A percentile compares a stretch with the other conserved stretches of the same genome.
phyloP scores from a whole-genome alignment of 2,329 filamentous ascomycete genomes.

The Elsinoe fawcettii region DNA sequence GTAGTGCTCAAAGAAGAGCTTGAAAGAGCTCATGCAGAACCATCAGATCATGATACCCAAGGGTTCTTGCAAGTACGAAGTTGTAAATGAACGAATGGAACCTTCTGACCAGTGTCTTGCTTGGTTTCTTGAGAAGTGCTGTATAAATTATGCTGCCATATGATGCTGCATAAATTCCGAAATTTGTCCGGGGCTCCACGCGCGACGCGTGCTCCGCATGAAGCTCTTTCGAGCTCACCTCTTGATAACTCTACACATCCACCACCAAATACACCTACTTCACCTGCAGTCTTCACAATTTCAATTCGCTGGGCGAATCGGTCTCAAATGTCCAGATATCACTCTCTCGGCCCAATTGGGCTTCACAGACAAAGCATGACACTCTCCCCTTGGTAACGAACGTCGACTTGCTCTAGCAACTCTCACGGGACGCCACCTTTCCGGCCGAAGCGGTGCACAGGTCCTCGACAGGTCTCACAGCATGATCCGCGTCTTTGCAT shows the following conservation, averaged over 20 bases:
- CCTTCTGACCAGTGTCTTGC: too few species aligned
- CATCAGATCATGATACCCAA: neutral
- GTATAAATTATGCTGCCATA: neutral
- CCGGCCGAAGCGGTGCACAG: constrained; percentile 50
- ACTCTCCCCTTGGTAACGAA: constrained; percentile 74
- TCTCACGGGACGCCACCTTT: constrained; percentile 34
- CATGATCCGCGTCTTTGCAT: constrained; percentile 33
- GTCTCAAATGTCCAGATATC: neutral
- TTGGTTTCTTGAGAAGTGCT: too few species aligned
- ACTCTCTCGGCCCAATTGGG: neutral
- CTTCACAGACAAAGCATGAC: constrained; percentile 47
- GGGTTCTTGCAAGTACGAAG: too few species aligned
- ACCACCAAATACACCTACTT: neutral
- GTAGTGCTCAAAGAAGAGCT: too few species aligned
- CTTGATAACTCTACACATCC: neutral
- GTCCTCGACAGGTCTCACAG: constrained; percentile 51
- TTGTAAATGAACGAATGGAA: too few species aligned
- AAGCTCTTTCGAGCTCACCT: neutral
- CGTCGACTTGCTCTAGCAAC: constrained; percentile 63
- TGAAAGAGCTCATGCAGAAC: neutral
- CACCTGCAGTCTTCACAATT: constrained; percentile 2
- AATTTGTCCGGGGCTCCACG: neutral
- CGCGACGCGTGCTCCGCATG: constrained; percentile 5
- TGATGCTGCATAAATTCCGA: neutral
- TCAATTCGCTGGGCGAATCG: neutral